These are phyloP conservation scores for Boletus insuetus DNA, from an alignment of 768 basidiomycete genomes.

Conservation along the genomic window DNA sequence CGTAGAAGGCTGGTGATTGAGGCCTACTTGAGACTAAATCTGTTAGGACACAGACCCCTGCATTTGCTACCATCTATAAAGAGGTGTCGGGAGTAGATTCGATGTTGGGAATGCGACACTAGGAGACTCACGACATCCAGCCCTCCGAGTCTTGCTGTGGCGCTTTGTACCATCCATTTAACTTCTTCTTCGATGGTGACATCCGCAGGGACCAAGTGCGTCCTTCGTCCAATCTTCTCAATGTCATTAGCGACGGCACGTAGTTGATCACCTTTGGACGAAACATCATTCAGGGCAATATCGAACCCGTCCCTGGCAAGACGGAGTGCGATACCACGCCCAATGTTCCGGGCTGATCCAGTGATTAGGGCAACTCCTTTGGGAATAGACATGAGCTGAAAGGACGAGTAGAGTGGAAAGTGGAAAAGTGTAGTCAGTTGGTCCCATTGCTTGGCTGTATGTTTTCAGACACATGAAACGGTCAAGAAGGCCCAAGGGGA, in stretches of 20 bases:
- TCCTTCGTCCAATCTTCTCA: conserved; percentile 22
- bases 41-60: not conserved
- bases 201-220: conserved; percentile 33
- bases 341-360: conserved; percentile 30
- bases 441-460: no score
- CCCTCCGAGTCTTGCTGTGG: conserved; percentile 35
- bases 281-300: conserved; percentile 31
- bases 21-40: not conserved
- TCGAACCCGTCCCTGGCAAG: conserved; percentile 32
- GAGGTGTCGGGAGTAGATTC: not conserved
- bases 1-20: not conserved
- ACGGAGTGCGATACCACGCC: conserved; percentile 30
- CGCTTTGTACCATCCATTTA: conserved; percentile 34
- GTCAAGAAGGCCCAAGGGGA: no score
- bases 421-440: no score
- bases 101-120: not conserved
- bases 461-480: no score
- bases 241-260: conserved; percentile 29
- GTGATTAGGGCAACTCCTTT: conserved; percentile 34
- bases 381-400: conserved; percentile 14
- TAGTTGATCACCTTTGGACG: conserved; percentile 26
- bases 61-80: conserved; percentile 12
- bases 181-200: conserved; percentile 43
- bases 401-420: not conserved
- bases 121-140: conserved; percentile 46